These are phyloP conservation scores for Quercus phellos DNA, from an alignment of 331 rosid species.

Conservation along the genomic window DNA sequence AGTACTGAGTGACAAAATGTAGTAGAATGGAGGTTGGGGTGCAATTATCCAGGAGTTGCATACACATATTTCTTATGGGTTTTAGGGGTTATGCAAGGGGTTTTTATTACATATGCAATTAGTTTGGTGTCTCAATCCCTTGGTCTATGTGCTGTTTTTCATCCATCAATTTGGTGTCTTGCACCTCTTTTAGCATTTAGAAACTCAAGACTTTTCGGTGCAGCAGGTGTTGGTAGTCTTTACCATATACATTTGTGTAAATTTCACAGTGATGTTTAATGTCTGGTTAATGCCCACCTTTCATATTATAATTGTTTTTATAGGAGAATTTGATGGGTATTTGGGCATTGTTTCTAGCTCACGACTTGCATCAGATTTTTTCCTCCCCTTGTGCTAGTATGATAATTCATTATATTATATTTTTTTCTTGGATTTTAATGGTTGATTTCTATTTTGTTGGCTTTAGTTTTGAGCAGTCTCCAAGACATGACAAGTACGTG, in stretches of 20 bases:
- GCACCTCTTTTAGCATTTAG: background rate
- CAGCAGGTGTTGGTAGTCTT: background rate
- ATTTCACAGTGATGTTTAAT: background rate
- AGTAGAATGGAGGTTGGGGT: background rate
- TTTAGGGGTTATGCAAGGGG: background rate
- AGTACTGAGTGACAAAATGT: background rate
- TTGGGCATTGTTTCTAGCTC: background rate
- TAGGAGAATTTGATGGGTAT: background rate
- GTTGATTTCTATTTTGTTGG: conserved; percentile 1
- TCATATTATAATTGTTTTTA: background rate
- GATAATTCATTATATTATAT: background rate
- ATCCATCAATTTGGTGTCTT: background rate
- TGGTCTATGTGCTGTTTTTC: background rate
- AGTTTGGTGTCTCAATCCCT: background rate
- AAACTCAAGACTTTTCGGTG: background rate
- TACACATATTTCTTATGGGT: background rate
- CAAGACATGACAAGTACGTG: conserved; percentile 77
- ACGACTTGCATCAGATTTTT: background rate
- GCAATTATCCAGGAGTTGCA: background rate
- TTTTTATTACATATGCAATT: background rate
- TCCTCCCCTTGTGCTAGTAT: background rate
- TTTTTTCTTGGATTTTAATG: conserved; percentile 15
- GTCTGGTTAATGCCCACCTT: background rate
- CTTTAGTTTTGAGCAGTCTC: conserved; percentile 85
- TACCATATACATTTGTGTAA: background rate